These are phyloP conservation scores for Aspergillus oerlinghausenensis DNA, from an alignment of 2,329 filamentous ascomycete genomes.

Conservation along the genomic window DNA sequence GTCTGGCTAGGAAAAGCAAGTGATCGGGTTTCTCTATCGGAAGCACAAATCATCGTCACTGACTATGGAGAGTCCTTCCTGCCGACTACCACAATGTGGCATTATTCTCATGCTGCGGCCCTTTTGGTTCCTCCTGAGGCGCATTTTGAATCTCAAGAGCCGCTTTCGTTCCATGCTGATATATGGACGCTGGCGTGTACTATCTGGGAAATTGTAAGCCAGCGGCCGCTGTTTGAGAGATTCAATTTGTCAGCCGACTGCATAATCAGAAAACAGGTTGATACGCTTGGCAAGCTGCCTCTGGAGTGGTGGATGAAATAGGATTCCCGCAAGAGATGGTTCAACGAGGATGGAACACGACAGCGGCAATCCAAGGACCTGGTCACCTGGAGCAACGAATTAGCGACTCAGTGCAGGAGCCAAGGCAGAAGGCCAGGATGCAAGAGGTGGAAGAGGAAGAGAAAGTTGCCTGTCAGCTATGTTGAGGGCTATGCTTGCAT, in stretches of 20 bases:
- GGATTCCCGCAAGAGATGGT: constrained; percentile 16
- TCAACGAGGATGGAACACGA: constrained; percentile 19
- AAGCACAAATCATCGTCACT: constrained; percentile 18
- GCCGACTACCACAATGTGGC: constrained; percentile 5
- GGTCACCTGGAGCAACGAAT: constrained; percentile 9
- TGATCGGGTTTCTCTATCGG: constrained; percentile 15
- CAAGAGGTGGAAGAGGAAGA: constrained; percentile 3
- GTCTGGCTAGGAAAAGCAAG: constrained; percentile 22
- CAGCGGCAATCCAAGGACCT: constrained; percentile 1
- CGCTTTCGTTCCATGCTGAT: constrained; percentile 30
- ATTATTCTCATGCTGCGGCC: constrained; percentile 15
- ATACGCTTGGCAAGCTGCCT: constrained; percentile 22
- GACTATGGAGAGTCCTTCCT: constrained; percentile 24
- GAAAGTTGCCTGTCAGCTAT: constrained; percentile 16
- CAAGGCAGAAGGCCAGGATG: too few species aligned
- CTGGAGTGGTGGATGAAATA: constrained; percentile 20
- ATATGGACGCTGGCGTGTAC: constrained; percentile 23
- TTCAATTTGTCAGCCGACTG: constrained; percentile 17
- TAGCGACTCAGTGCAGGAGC: not conserved
- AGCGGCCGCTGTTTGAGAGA: constrained; percentile 19
- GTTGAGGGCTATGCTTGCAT: constrained; percentile 21
- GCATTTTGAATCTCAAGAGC: constrained; percentile 25
- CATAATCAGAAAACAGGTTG: constrained; percentile 21
- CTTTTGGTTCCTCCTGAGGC: constrained; percentile 28
- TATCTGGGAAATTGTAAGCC: constrained; percentile 31